These are phyloP conservation scores for Breviolum minutum DNA, from an alignment of 73 alveolate genomes.

Conservation along the genomic window DNA sequence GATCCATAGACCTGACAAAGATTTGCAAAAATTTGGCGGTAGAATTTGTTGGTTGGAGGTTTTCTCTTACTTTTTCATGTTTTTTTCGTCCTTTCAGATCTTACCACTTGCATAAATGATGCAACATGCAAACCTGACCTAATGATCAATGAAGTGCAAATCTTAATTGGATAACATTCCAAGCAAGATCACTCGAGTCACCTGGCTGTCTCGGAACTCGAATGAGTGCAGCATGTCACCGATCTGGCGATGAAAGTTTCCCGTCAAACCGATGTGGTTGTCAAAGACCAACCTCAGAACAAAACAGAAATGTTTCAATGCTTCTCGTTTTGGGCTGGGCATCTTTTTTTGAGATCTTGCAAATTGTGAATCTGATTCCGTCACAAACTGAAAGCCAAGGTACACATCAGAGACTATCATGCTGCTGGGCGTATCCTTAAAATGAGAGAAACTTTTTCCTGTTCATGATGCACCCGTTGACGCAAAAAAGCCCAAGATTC, in stretches of 20 bases:
- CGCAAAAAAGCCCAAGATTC: conserved; percentile 1
- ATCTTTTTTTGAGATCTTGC: not conserved
- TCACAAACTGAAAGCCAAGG: not conserved
- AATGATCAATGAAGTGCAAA: too few relatives aligned
- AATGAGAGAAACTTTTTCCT: not conserved
- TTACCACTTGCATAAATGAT: too few relatives aligned
- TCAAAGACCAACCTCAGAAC: conserved; percentile 57
- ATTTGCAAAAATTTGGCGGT: not conserved
- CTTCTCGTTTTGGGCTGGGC: not conserved
- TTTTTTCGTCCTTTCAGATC: too few relatives aligned
- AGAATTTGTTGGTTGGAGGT: too few relatives aligned
- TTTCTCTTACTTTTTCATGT: too few relatives aligned
- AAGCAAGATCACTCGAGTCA: not conserved
- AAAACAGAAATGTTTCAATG: not conserved
- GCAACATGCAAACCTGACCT: too few relatives aligned
- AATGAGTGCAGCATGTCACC: conserved; percentile 73
- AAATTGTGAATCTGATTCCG: not conserved
- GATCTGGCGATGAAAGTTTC: conserved; percentile 80
- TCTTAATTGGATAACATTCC: not conserved
- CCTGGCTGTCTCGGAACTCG: conserved; percentile 73
- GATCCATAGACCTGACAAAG: conserved; percentile 33
- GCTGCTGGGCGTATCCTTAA: conserved; percentile 52
- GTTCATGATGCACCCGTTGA: not conserved
- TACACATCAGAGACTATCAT: conserved; percentile 65
- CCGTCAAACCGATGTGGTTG: conserved; percentile 92